Percentiles rank a stretch among this genome's conserved stretches.
Conservation (phyloP, 2,329 filamentous ascomycete genomes). For the Aaosphaeria pasadenensis region DNA sequence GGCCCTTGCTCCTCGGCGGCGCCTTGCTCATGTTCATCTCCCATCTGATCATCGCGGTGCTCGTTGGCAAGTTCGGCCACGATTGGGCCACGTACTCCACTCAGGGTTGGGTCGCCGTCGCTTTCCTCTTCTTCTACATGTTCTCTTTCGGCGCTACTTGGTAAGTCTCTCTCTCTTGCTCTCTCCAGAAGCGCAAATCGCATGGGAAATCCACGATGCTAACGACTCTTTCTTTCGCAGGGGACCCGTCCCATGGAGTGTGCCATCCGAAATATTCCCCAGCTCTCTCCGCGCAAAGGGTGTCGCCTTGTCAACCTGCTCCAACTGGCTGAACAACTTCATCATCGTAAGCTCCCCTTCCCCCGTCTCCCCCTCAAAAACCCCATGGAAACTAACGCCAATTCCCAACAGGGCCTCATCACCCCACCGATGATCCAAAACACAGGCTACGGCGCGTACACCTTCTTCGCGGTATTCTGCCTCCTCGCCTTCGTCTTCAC, state of each 20-base stretch:
- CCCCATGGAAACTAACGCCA: conserved; percentile 37
- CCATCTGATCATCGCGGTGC: conserved; percentile 55
- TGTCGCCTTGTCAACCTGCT: conserved; percentile 61
- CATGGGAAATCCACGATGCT: too few relatives aligned
- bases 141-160: conserved; percentile 60
- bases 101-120: conserved; percentile 56
- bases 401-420: conserved; percentile 51
- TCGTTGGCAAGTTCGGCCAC: conserved; percentile 52
- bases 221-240: too few relatives aligned
- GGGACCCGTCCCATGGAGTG: conserved; percentile 50
- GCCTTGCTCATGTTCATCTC: conserved; percentile 47
- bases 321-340: conserved; percentile 65
- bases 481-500: conserved; percentile 32
- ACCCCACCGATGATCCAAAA: conserved; percentile 62
- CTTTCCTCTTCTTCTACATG: conserved; percentile 62
- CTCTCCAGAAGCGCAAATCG: too few relatives aligned
- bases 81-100: conserved; percentile 51
- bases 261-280: conserved; percentile 62
- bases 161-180: conserved; percentile 18
- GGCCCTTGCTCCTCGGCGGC: conserved; percentile 40
- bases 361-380: not conserved
- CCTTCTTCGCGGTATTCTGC: conserved; percentile 38
- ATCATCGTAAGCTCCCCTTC: conserved; percentile 43
- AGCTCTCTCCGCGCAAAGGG: conserved; percentile 61
- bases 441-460: conserved; percentile 46